A percentile compares a stretch with the other conserved stretches of the same genome.
Conservation (phyloP, 2,329 filamentous ascomycete species). For the Xylaria sp. region DNA sequence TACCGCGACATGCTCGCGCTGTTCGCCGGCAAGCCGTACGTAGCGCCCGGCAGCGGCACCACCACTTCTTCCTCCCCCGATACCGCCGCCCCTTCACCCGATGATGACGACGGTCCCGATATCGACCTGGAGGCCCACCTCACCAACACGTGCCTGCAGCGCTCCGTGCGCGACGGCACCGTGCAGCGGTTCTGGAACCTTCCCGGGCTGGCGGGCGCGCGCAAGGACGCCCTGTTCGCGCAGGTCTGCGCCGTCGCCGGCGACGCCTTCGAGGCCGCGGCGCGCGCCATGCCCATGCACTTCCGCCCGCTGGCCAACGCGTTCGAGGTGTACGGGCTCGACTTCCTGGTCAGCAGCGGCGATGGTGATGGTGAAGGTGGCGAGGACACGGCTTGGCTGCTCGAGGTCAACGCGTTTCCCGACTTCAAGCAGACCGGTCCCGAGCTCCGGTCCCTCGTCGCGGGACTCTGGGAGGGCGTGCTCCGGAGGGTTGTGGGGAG, state of each 20-base stretch:
- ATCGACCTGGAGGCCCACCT: constrained; percentile 74
- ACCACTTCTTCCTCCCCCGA: constrained; percentile 24
- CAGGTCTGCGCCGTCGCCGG: constrained; percentile 76
- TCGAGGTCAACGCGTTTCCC: constrained; percentile 95
- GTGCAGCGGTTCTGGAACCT: constrained; percentile 79
- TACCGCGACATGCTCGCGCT: constrained; percentile 91
- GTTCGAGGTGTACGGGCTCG: constrained; percentile 90
- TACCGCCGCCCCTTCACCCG: constrained; percentile 38
- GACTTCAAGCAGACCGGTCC: constrained; percentile 92
- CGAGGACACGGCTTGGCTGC: constrained; percentile 66
- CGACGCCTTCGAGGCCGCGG: constrained; percentile 85
- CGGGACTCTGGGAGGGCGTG: constrained; percentile 75
- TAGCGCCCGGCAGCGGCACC: constrained; percentile 59
- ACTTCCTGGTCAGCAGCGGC: constrained; percentile 90
- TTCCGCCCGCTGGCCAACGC: constrained; percentile 88
- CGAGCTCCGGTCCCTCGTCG: constrained; percentile 71
- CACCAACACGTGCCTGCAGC: constrained; percentile 94
- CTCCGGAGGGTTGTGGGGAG: constrained; percentile 66
- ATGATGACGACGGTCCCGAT: too few species aligned
- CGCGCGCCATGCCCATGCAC: constrained; percentile 80
- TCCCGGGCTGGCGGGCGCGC: constrained; percentile 27
- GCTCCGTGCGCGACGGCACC: constrained; percentile 60
- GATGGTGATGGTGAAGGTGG: too few species aligned
- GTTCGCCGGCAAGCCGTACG: constrained; percentile 78
- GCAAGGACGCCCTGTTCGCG: constrained; percentile 63